Base-by-base conservation (phyloP, 306 rosid genomes). In the Vicia villosa region DNA sequence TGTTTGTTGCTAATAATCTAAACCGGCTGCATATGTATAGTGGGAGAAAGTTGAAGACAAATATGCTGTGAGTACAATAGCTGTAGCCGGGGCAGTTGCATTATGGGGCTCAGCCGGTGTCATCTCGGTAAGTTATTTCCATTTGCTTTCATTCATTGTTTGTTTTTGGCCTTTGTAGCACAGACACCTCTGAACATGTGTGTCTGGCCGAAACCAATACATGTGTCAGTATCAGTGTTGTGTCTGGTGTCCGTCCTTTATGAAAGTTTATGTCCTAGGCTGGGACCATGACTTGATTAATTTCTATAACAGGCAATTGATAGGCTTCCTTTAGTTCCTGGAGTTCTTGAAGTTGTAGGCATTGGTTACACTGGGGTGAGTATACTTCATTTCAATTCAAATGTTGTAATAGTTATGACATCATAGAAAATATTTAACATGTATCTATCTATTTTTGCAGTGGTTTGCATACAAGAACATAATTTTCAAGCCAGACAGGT, bases 11-110 rank as follows among this genome's bases (percentile, higher is more conserved):
- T 34, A 34, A 34, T 34, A 34, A 34, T 34, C 38, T 34, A 34
- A 34, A 34, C 38, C 8, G 8, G 56, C 10, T 52, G 37, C 30
- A 26, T 11, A 50, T 12, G 8, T 5, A 65, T 40, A 72, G 97
- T 91, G 99, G 99, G 97, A 88, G 8, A 94, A 94, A 79, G 90
- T 91, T 60, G 99, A 94, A 52, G 99, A 94, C 59, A 94, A 94
- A 72, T 91, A 94, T 84, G 97, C 97, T 66, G 91, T 89, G 81
- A 83, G 86, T 75, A 75, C 95, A 57, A 71, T 94, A 54, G 95
- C 72, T 0, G 87, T 89, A 42, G 90, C 95, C 64, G 92, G 63
- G 56, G 81, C 14, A 4, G 89, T 91, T 63, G 99, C 86, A 16
- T 63, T 88, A 22, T 81, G 88, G 97, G 95, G 84, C 63, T 83